phyloP scores from a whole-genome alignment of 257 asterid species.

The Mitragyna speciosa region DNA sequence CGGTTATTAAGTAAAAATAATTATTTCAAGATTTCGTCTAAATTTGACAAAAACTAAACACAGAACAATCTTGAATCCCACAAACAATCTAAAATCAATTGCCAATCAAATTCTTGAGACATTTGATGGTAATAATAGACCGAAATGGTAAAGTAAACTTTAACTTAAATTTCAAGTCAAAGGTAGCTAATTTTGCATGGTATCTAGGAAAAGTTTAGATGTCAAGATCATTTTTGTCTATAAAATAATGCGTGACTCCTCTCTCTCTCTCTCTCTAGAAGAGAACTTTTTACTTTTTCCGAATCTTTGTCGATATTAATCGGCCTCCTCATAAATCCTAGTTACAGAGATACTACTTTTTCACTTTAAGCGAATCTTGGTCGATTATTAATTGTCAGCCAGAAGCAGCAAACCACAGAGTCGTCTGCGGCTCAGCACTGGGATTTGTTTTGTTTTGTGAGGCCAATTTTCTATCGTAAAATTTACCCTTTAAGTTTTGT shows the following conservation, averaged over 20 bases:
- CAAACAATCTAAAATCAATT: no score
- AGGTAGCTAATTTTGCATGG: not conserved
- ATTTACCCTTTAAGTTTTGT: not conserved
- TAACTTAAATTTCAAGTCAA: no score
- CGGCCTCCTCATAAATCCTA: constrained; percentile 6
- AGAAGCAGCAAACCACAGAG: not conserved
- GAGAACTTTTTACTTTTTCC: constrained; percentile 7
- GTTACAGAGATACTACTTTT: constrained; percentile 5
- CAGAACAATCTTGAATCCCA: no score
- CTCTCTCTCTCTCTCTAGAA: not conserved
- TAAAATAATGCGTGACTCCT: not conserved
- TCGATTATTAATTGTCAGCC: constrained; percentile 23
- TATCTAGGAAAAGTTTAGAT: not conserved
- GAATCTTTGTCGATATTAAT: constrained; percentile 21
- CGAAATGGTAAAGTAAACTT: no score
- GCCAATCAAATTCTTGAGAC: not conserved
- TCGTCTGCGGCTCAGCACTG: constrained; percentile 1
- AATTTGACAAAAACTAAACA: no score
- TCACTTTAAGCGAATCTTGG: constrained; percentile 24
- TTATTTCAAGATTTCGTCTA: no score
- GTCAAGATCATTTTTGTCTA: no score
- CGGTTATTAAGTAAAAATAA: no score
- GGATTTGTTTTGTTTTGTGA: constrained; percentile 8
- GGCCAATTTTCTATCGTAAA: not conserved
- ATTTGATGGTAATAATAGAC: no score